Evolutionary conservation across 2,329 filamentous ascomycete species (phyloP).

Genomic region (Magnaporthiopsis poae): DNA sequence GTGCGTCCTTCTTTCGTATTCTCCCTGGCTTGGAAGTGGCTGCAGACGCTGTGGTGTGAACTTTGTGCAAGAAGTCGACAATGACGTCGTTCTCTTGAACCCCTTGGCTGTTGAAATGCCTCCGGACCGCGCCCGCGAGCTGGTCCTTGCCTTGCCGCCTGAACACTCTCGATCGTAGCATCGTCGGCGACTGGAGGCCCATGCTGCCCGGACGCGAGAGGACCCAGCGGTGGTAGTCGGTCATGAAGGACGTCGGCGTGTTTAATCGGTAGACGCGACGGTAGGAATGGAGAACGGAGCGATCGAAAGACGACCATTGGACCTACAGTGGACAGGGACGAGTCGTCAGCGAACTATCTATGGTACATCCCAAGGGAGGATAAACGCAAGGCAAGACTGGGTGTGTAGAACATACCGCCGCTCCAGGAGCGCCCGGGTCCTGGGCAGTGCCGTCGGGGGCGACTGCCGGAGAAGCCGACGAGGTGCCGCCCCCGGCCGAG

Average conservation of each 20-base stretch:
- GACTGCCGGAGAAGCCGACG: not conserved
- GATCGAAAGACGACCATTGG: conserved; percentile 59
- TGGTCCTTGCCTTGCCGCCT: conserved; percentile 62
- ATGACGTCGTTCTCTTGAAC: conserved; percentile 76
- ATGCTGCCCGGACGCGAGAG: conserved; percentile 54
- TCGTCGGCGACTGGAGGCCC: conserved; percentile 64
- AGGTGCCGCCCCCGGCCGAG: conserved; percentile 4
- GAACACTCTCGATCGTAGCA: conserved; percentile 55
- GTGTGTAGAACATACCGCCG: not conserved
- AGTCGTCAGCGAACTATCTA: not conserved
- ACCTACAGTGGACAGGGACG: conserved; percentile 28
- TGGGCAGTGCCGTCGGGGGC: not conserved
- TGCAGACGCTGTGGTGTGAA: conserved; percentile 32
- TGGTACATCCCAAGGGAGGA: not conserved
- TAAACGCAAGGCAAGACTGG: not conserved
- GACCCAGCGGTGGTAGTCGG: conserved; percentile 51
- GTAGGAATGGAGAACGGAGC: conserved; percentile 62
- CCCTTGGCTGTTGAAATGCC: conserved; percentile 73
- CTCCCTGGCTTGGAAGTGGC: conserved; percentile 20
- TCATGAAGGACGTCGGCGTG: conserved; percentile 60
- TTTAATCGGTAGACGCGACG: conserved; percentile 62
- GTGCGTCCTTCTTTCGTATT: conserved; percentile 18
- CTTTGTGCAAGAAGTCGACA: conserved; percentile 66
- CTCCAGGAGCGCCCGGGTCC: not conserved
- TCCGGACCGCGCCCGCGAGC: conserved; percentile 61